Evolutionary conservation across 805 yeast genomes (phyloP), one percentile per base, ranked within the genome.

Genomic region (Saccharomycopsis sp.): DNA sequence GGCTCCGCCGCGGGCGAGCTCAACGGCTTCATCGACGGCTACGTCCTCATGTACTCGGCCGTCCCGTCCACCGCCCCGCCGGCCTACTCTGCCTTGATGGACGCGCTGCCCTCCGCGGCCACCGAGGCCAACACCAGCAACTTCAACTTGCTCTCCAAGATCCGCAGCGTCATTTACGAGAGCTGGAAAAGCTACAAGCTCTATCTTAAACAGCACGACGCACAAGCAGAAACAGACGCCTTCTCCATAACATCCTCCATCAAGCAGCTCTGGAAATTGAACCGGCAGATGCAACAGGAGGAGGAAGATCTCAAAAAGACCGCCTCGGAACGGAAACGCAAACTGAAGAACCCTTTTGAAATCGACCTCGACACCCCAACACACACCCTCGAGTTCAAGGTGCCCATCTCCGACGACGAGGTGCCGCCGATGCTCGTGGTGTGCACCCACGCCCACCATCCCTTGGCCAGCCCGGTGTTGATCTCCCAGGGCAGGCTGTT

Each of bases 1-100:
- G 89, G 86, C 4, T 76, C 85, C 29, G 92, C 92, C 1, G 83
- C 87, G 4, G 72, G 84, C 32, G 89, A 80, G 45, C 58, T 82
- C 50, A 80, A 82, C 53, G 88, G 87, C 4, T 66, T 73, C 23
- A 69, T 82, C n/a, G 80, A 80, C 54, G 89, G 88, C 0, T 82
- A 82, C 55, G 63, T 80, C 32, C 65, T 80, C 27, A 75, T 78
- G 35, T 82, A 80, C 56, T 71, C 78, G 41, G 78, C 84, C 2
- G 71, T 81, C 2, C 92, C 94, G 0, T 66, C 72, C 17, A 50
- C 63, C 23, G 64, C 63, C 36, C 85, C 85, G 1, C 88, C 88
- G 1, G 58, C 65, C 0, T 80, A 80, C 50, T n/a, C n/a, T n/a
- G n/a, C n/a, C n/a, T n/a, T n/a, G n/a, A n/a, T n/a, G n/a, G 68